Percentiles rank a stretch among this genome's conserved stretches.
Conservation (phyloP, 306 rosid species). For the Glycine tomentella region DNA sequence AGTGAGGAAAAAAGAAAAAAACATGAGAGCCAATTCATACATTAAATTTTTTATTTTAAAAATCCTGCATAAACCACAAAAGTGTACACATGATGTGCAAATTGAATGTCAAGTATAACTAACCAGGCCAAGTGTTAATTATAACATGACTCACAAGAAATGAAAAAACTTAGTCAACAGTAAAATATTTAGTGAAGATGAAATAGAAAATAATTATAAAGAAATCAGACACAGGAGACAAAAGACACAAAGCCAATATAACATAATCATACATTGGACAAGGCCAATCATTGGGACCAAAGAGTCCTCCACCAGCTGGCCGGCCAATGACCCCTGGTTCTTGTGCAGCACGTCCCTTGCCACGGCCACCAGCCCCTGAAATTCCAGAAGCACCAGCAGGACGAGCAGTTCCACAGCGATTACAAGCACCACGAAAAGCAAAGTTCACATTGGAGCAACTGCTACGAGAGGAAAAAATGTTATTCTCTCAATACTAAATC, state of each 20-base stretch:
- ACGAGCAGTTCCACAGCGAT: slow-evolving; percentile 97
- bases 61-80: not conserved
- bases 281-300: slow-evolving; percentile 99
- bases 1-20: slow-evolving; percentile 25
- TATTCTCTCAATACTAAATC: slow-evolving; percentile 46
- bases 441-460: slow-evolving; percentile 95
- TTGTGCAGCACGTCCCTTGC: slow-evolving; percentile 78
- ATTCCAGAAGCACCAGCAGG: slow-evolving; percentile 90
- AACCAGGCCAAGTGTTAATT: not conserved
- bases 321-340: slow-evolving; percentile 76
- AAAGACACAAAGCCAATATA: not conserved
- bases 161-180: slow-evolving; percentile 1
- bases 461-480: slow-evolving; percentile 52
- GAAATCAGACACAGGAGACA: not conserved
- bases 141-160: slow-evolving; percentile 16
- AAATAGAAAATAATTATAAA: slow-evolving; percentile 27
- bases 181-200: not conserved
- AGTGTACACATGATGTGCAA: slow-evolving; percentile 3
- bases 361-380: slow-evolving; percentile 86
- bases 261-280: slow-evolving; percentile 84
- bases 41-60: slow-evolving; percentile 22
- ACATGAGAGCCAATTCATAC: slow-evolving; percentile 32
- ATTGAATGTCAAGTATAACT: slow-evolving; percentile 11
- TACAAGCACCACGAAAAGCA: slow-evolving; percentile 99
- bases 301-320: slow-evolving; percentile 83